phyloP scores from a whole-genome alignment of 2,329 filamentous ascomycete genomes.

The Stagonosporopsis rhizophila region DNA sequence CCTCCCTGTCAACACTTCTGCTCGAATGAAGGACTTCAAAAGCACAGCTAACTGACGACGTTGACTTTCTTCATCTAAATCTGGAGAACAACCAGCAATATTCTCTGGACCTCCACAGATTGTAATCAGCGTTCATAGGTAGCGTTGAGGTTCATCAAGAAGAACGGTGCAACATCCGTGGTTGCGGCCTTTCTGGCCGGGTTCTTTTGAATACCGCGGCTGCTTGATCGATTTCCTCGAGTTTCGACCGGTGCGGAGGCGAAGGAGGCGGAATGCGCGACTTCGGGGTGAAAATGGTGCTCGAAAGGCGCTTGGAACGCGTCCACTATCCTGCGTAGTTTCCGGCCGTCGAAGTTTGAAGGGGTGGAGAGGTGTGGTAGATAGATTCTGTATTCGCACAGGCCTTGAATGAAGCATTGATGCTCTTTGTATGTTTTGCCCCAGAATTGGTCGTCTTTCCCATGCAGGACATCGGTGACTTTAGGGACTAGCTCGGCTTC shows the following conservation, averaged over 20 bases:
- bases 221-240: constrained; percentile 55
- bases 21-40: too few species aligned
- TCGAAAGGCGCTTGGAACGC: constrained; percentile 37
- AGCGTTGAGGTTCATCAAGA: constrained; percentile 68
- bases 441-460: constrained; percentile 35
- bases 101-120: too few species aligned
- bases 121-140: too few species aligned
- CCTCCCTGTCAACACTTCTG: too few species aligned
- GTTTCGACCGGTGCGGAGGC: constrained; percentile 60
- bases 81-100: too few species aligned
- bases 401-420: constrained; percentile 39
- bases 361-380: constrained; percentile 29
- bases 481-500: constrained; percentile 46
- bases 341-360: constrained; percentile 30
- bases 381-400: constrained; percentile 35
- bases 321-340: constrained; percentile 38
- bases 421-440: constrained; percentile 44
- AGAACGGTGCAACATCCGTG: constrained; percentile 68
- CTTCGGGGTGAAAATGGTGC: constrained; percentile 46
- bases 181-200: constrained; percentile 68
- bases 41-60: too few species aligned
- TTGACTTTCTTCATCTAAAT: too few species aligned
- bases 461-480: constrained; percentile 39
- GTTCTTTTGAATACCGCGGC: constrained; percentile 64
- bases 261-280: constrained; percentile 41